These are phyloP conservation scores for Rhodotorula sp. DNA, from an alignment of 1,284 basidiomycete genomes.

Conservation along the genomic window DNA sequence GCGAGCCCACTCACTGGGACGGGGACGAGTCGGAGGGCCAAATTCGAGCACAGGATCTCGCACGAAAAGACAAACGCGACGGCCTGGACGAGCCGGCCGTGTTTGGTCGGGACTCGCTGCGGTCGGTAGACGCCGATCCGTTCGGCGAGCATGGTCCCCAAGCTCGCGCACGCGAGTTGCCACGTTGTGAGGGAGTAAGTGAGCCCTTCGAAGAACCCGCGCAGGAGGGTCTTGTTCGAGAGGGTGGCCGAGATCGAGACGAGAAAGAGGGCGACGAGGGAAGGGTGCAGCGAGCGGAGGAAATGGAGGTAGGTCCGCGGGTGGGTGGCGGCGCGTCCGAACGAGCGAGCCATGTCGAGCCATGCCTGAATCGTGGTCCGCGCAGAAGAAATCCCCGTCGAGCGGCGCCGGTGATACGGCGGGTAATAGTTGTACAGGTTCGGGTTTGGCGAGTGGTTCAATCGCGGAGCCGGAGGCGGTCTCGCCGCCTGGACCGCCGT, in stretches of 20 bases:
- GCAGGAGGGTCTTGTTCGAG: conserved; percentile 33
- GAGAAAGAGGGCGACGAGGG: conserved; percentile 28
- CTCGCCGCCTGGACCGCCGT: background rate
- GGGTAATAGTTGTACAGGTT: background rate
- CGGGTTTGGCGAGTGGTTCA: background rate
- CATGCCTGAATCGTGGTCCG: background rate
- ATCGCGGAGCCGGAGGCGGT: background rate
- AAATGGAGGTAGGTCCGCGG: conserved; percentile 22
- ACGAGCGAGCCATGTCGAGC: conserved; percentile 7
- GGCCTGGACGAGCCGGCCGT: conserved; percentile 16
- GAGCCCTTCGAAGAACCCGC: conserved; percentile 32
- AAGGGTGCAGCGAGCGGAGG: conserved; percentile 22
- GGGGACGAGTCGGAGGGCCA: conserved; percentile 30
- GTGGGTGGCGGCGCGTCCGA: conserved; percentile 7
- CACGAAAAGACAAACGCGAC: conserved; percentile 31
- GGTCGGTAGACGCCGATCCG: conserved; percentile 25
- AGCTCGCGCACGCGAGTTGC: conserved; percentile 28
- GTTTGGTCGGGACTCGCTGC: conserved; percentile 19
- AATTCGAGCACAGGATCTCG: conserved; percentile 32
- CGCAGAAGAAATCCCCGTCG: background rate
- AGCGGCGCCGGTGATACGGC: background rate
- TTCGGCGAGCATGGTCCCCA: conserved; percentile 27
- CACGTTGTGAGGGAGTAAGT: conserved; percentile 31
- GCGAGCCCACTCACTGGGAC: conserved; percentile 26
- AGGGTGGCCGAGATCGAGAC: conserved; percentile 31